These are phyloP conservation scores for Boletus tylopilopsis DNA, from an alignment of 768 basidiomycete species.

Conservation along the genomic window DNA sequence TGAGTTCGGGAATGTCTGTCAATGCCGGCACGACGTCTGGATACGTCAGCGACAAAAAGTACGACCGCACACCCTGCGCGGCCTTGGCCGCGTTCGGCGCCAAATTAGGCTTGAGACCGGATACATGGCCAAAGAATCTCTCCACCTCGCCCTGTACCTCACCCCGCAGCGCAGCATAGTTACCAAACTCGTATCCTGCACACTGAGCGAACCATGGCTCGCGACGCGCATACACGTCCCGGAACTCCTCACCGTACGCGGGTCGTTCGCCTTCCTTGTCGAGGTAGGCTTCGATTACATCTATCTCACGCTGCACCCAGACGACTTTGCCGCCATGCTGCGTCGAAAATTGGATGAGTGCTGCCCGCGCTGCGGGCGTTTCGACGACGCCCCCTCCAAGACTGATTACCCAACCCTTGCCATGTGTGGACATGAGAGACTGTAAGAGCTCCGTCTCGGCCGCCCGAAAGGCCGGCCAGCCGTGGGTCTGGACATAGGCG, in stretches of 20 bases:
- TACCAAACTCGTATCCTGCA: slow-evolving; percentile 79
- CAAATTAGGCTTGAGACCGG: slow-evolving; percentile 65
- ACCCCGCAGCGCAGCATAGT: slow-evolving; percentile 47
- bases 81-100: slow-evolving; percentile 43
- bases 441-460: slow-evolving; percentile 70
- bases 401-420: slow-evolving; percentile 70
- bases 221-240: slow-evolving; percentile 80
- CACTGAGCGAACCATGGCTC: slow-evolving; percentile 86
- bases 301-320: slow-evolving; percentile 74
- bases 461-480: slow-evolving; percentile 87
- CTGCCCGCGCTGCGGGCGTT: slow-evolving; percentile 65
- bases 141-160: slow-evolving; percentile 53
- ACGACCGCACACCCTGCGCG: slow-evolving; percentile 57
- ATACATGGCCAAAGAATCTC: slow-evolving; percentile 88
- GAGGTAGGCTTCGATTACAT: slow-evolving; percentile 81
- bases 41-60: slow-evolving; percentile 91
- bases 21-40: slow-evolving; percentile 78
- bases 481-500: slow-evolving; percentile 74
- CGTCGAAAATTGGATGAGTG: slow-evolving; percentile 63
- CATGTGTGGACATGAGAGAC: slow-evolving; percentile 56
- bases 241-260: slow-evolving; percentile 81
- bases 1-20: slow-evolving; percentile 64
- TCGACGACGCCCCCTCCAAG: slow-evolving; percentile 96
- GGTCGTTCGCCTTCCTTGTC: slow-evolving; percentile 74
- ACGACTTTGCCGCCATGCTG: slow-evolving; percentile 67